Evolutionary conservation across 1,284 basidiomycete genomes (phyloP).

Genomic region (Boletus sp.): DNA sequence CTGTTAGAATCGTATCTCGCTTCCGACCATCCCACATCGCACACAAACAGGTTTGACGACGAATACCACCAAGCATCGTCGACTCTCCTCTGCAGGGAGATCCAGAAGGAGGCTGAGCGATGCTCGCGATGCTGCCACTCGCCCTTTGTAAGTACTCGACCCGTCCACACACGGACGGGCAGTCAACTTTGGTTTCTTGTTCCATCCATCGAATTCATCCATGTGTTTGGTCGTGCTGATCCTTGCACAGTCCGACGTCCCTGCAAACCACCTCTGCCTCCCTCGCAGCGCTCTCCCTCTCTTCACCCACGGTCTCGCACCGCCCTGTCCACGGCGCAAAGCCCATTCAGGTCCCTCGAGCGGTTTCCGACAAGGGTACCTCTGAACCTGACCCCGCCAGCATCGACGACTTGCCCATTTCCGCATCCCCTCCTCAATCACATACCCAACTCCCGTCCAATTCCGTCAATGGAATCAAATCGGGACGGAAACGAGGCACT

Average conservation of each 20-base stretch:
- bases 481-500: conserved; percentile 70
- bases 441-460: conserved; percentile 23
- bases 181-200: background rate
- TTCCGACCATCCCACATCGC: conserved; percentile 4
- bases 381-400: conserved; percentile 9
- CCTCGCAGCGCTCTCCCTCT: conserved; percentile 49
- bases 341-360: conserved; percentile 12
- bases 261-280: conserved; percentile 42
- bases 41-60: conserved; percentile 27
- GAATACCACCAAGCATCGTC: conserved; percentile 50
- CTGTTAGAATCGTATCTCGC: background rate
- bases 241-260: conserved; percentile 38
- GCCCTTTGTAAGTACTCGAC: conserved; percentile 60
- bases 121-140: conserved; percentile 65
- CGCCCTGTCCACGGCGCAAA: conserved; percentile 12
- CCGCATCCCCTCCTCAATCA: conserved; percentile 20
- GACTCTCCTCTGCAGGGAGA: conserved; percentile 65
- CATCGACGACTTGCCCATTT: conserved; percentile 21
- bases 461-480: conserved; percentile 40
- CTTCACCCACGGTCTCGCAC: conserved; percentile 44
- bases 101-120: conserved; percentile 66
- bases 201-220: background rate
- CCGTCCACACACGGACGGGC: background rate
- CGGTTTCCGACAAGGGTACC: background rate
- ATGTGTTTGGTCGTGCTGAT: conserved; percentile 8